Conservation (phyloP, 352 stramenopile species). For the Phytopythium cucurbitacearum region DNA sequence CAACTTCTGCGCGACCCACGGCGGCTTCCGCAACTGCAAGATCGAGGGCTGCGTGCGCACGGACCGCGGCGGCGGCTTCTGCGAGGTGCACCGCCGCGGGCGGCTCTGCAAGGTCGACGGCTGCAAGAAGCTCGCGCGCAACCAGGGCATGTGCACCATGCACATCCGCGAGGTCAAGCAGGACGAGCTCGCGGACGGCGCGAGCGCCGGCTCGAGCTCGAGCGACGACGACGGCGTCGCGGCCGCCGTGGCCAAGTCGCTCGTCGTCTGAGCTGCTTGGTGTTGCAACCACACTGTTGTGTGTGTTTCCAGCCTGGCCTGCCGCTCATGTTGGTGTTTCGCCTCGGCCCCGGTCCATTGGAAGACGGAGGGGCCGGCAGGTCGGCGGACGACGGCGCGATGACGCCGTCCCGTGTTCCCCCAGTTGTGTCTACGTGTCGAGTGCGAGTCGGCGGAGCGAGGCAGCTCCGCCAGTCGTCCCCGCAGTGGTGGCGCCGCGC, state of each 20-base stretch:
- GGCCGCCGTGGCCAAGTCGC: not conserved
- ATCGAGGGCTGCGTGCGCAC: constrained; percentile 80
- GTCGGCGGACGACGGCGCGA: no score
- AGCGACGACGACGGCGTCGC: constrained; percentile 9
- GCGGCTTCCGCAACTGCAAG: constrained; percentile 85
- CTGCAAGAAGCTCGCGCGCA: constrained; percentile 86
- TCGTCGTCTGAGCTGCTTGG: not conserved
- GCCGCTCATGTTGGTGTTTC: no score
- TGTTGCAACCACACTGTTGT: not conserved
- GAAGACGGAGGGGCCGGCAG: constrained; percentile 1
- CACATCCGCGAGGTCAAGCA: constrained; percentile 87
- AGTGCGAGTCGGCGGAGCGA: not conserved
- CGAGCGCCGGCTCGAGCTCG: constrained; percentile 4
- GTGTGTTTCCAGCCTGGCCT: no score
- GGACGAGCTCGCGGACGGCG: constrained; percentile 7
- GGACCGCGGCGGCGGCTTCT: constrained; percentile 79
- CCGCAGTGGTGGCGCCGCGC: not conserved
- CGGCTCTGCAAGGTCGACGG: constrained; percentile 79
- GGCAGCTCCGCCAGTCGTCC: no score
- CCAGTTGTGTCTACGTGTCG: not conserved
- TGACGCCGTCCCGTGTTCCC: no score
- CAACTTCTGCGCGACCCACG: constrained; percentile 84
- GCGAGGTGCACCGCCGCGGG: constrained; percentile 78
- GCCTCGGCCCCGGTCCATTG: constrained; percentile 2
- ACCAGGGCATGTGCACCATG: constrained; percentile 89